These are phyloP conservation scores for Cruciata laevipes DNA, from an alignment of 257 asterid genomes.

Conservation along the genomic window DNA sequence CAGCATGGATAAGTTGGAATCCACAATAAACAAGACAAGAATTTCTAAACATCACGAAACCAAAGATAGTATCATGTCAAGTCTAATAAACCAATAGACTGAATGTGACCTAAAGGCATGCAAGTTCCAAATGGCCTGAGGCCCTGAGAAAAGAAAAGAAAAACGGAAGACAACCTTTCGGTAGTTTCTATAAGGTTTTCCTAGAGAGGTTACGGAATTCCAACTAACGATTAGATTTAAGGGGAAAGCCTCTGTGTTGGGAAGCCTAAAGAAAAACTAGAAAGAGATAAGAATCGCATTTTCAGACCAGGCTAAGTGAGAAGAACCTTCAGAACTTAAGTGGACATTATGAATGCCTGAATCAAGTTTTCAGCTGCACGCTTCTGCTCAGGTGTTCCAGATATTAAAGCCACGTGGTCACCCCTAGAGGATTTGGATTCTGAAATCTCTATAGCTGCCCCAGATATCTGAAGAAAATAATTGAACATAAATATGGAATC, in stretches of 20 bases:
- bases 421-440: constrained; percentile 82
- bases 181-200: constrained; percentile 31
- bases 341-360: constrained; percentile 90
- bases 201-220: constrained; percentile 37
- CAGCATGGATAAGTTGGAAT: constrained; percentile 18
- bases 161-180: constrained; percentile 23
- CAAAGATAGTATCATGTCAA: constrained; percentile 40
- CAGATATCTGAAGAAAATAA: constrained; percentile 73
- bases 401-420: constrained; percentile 75
- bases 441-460: constrained; percentile 70
- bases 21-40: constrained; percentile 15
- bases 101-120: constrained; percentile 35
- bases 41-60: constrained; percentile 23
- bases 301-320: constrained; percentile 19
- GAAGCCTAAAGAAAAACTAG: constrained; percentile 39
- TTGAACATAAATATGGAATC: constrained; percentile 17
- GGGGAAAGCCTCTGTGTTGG: constrained; percentile 23
- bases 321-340: constrained; percentile 35
- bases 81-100: constrained; percentile 30
- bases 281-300: constrained; percentile 24
- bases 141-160: constrained; percentile 25
- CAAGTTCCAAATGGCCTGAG: constrained; percentile 29
- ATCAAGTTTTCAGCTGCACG: constrained; percentile 91
- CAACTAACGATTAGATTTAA: constrained; percentile 29
- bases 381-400: constrained; percentile 88